These are phyloP conservation scores for Penicillium diatomitis DNA, from an alignment of 495 filamentous ascomycete species.

Conservation along the genomic window DNA sequence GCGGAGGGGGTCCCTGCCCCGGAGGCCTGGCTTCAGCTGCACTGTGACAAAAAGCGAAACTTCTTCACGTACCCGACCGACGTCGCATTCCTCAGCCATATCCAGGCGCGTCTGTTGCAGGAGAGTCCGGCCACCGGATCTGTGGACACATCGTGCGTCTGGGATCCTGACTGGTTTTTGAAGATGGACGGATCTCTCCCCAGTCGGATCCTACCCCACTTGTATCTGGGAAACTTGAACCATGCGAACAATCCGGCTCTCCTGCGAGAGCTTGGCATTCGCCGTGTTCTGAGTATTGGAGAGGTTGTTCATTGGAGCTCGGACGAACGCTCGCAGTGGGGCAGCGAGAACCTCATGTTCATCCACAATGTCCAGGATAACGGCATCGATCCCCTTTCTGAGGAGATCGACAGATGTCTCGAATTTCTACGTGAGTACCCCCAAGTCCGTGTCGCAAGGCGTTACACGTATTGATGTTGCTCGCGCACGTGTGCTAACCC, in stretches of 20 bases:
- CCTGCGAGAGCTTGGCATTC: conserved; percentile 69
- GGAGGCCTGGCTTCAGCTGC: conserved; percentile 78
- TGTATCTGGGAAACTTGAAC: conserved; percentile 87
- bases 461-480: background rate
- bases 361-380: conserved; percentile 90
- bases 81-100: conserved; percentile 63
- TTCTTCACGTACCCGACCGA: conserved; percentile 95
- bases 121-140: conserved; percentile 32
- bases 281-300: conserved; percentile 85
- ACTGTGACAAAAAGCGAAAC: conserved; percentile 73
- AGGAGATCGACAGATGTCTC: conserved; percentile 79
- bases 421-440: conserved; percentile 75
- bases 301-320: conserved; percentile 76
- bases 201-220: conserved; percentile 80
- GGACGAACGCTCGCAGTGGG: conserved; percentile 58
- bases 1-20: conserved; percentile 70
- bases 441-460: too few relatives aligned
- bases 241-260: conserved; percentile 91
- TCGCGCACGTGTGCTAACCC: background rate
- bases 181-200: conserved; percentile 86
- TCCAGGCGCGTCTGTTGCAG: conserved; percentile 64
- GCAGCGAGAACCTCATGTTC: conserved; percentile 61
- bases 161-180: conserved; percentile 68
- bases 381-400: conserved; percentile 82
- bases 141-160: conserved; percentile 19